Evolutionary conservation across 371 early-diverging fungal genomes (phyloP).

Genomic region (Vairimorpha ceranae): DNA sequence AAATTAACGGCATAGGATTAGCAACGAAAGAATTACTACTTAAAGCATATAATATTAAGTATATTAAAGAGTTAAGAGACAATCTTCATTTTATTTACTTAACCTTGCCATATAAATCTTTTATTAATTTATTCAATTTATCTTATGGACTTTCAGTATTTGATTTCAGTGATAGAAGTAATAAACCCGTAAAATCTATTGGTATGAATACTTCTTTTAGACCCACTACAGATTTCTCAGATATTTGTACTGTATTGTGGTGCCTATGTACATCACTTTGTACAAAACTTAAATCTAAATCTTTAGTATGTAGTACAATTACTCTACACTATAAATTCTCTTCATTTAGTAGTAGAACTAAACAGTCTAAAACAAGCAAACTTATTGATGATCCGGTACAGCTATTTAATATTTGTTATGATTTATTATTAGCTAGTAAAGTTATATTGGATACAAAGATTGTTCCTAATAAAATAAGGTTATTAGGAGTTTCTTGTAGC

Average conservation of each 20-base stretch:
- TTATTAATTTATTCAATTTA: slow-evolving; percentile 30
- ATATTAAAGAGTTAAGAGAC: slow-evolving; percentile 29
- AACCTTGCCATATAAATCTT: slow-evolving; percentile 34
- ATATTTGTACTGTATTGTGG: slow-evolving; percentile 14
- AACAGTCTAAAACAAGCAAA: slow-evolving; percentile 10
- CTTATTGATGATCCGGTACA: neutral
- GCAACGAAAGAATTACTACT: slow-evolving; percentile 30
- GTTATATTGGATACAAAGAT: neutral
- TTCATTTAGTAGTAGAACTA: slow-evolving; percentile 8
- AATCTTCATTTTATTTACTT: slow-evolving; percentile 21
- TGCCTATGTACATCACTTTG: neutral
- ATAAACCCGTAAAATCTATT: neutral
- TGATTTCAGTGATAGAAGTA: slow-evolving; percentile 1
- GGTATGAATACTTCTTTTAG: slow-evolving; percentile 21
- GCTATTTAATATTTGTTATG: slow-evolving; percentile 18
- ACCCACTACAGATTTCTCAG: slow-evolving; percentile 21
- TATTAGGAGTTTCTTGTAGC: slow-evolving; percentile 33
- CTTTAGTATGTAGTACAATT: neutral
- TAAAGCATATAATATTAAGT: slow-evolving; percentile 29
- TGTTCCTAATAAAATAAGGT: neutral
- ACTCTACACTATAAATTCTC: slow-evolving; percentile 36
- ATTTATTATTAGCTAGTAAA: slow-evolving; percentile 5
- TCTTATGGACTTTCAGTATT: slow-evolving; percentile 41
- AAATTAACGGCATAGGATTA: slow-evolving; percentile 56
- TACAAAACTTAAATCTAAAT: neutral